These are phyloP conservation scores for Mucor plumbeus DNA, from an alignment of 371 early-diverging fungal genomes.

Conservation along the genomic window DNA sequence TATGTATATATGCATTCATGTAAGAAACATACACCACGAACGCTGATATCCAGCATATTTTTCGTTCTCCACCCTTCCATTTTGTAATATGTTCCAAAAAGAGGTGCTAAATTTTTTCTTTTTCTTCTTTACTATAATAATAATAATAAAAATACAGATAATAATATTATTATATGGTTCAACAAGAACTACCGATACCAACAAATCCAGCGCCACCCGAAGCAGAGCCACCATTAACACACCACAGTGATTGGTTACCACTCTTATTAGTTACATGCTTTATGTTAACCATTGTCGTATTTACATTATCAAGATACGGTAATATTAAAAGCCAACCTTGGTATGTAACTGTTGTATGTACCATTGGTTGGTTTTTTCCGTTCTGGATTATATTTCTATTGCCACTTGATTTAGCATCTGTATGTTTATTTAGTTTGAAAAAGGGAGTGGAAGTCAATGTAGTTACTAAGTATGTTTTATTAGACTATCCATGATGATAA, in stretches of 20 bases:
- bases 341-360: conserved; percentile 70
- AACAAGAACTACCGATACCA: conserved; percentile 14
- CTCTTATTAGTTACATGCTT: conserved; percentile 57
- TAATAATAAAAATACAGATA: too few species aligned
- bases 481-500: conserved; percentile 68
- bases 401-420: conserved; percentile 91
- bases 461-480: neutral
- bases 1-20: too few species aligned
- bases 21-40: too few species aligned
- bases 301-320: conserved; percentile 76
- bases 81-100: too few species aligned
- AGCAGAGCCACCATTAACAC: conserved; percentile 1
- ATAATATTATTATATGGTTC: neutral
- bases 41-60: too few species aligned
- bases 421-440: conserved; percentile 40
- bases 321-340: conserved; percentile 68
- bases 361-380: conserved; percentile 85
- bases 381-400: conserved; percentile 89
- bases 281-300: conserved; percentile 57
- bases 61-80: too few species aligned
- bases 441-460: neutral
- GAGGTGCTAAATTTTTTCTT: too few species aligned
- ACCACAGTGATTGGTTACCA: conserved; percentile 45
- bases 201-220: conserved; percentile 4
- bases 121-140: too few species aligned